Percentiles rank a stretch among this genome's conserved stretches.
Evolutionary conservation across 2,329 filamentous ascomycete genomes (phyloP).

Genomic region (Juglanconis sp.): DNA sequence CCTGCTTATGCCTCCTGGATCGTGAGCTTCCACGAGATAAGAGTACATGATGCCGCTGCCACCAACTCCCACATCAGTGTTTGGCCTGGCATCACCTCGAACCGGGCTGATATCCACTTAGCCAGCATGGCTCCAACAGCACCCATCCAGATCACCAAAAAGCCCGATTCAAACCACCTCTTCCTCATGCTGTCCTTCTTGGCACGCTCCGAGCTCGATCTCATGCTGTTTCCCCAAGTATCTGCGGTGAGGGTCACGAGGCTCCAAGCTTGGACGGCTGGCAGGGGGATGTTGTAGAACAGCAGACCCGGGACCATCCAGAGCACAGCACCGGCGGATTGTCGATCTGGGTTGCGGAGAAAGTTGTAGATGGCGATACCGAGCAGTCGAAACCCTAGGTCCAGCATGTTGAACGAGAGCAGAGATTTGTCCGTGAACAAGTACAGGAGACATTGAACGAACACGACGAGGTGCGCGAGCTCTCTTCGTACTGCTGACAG

Average conservation of each 20-base stretch:
- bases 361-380: slow-evolving; percentile 30
- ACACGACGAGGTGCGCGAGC: slow-evolving; percentile 28
- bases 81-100: background rate
- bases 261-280: slow-evolving; percentile 33
- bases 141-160: slow-evolving; percentile 30
- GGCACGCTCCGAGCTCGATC: slow-evolving; percentile 26
- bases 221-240: slow-evolving; percentile 34
- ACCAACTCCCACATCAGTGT: background rate
- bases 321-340: slow-evolving; percentile 17
- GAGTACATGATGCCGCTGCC: background rate
- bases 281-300: slow-evolving; percentile 33
- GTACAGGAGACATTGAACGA: slow-evolving; percentile 26
- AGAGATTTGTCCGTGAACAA: slow-evolving; percentile 24
- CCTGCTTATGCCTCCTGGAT: background rate
- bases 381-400: slow-evolving; percentile 26
- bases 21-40: background rate
- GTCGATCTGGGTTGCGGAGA: slow-evolving; percentile 26
- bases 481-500: slow-evolving; percentile 29
- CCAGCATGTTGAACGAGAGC: slow-evolving; percentile 26
- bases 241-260: slow-evolving; percentile 31
- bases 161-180: slow-evolving; percentile 26
- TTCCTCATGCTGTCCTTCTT: slow-evolving; percentile 24
- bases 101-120: background rate
- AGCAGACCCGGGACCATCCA: slow-evolving; percentile 26
- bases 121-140: slow-evolving; percentile 24